Percentiles rank a stretch among this genome's conserved stretches.
phyloP scores from a whole-genome alignment of 306 rosid genomes.

The Prunus dulcis region DNA sequence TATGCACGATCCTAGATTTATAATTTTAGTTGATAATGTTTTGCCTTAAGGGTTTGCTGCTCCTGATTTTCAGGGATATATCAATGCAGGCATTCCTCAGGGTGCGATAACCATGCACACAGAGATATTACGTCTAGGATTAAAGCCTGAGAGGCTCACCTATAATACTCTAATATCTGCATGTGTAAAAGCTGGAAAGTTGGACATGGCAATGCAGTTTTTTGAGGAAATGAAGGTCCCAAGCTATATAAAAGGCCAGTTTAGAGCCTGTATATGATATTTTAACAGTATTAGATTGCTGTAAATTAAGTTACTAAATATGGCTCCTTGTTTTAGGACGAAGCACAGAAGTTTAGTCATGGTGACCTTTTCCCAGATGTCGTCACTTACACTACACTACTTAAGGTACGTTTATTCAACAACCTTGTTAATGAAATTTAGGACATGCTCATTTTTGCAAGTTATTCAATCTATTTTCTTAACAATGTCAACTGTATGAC shows the following conservation, averaged over 20 bases:
- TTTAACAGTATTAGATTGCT: constrained; percentile 15
- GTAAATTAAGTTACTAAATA: constrained; percentile 20
- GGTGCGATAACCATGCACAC: constrained; percentile 50
- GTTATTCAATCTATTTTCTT: not conserved
- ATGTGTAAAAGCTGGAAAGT: constrained; percentile 56
- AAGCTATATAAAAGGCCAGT: constrained; percentile 43
- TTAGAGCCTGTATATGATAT: constrained; percentile 34
- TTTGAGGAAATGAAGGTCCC: constrained; percentile 83
- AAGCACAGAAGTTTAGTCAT: constrained; percentile 33
- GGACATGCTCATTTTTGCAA: not conserved
- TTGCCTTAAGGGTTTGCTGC: constrained; percentile 2
- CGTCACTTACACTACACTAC: constrained; percentile 68
- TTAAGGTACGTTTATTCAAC: constrained; percentile 46
- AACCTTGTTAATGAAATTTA: not conserved
- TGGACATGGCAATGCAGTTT: constrained; percentile 62
- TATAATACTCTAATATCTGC: constrained; percentile 77
- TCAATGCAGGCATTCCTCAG: constrained; percentile 62
- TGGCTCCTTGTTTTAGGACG: constrained; percentile 37
- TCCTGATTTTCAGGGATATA: constrained; percentile 57
- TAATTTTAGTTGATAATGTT: not conserved
- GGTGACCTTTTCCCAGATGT: constrained; percentile 65
- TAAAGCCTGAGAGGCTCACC: constrained; percentile 70
- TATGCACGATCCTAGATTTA: not conserved
- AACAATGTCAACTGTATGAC: not conserved
- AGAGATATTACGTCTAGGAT: constrained; percentile 54